These are phyloP conservation scores for Orbilia oligospora DNA, from an alignment of 2,329 filamentous ascomycete genomes.

Conservation along the genomic window DNA sequence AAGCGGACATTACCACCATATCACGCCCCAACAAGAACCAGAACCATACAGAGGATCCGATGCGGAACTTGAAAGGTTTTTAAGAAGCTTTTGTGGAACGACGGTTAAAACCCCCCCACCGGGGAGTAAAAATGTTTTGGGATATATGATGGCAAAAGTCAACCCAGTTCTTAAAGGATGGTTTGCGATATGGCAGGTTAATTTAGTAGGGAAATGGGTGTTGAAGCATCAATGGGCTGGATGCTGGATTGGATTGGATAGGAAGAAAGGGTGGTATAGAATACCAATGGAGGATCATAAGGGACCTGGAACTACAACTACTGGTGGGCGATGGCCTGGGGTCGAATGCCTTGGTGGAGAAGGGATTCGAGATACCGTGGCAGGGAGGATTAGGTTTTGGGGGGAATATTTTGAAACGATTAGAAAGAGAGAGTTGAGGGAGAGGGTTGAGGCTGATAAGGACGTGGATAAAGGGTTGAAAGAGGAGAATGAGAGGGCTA, in stretches of 20 bases:
- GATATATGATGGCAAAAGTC: background rate
- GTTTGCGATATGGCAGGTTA: background rate
- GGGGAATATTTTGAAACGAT: conserved; percentile 26
- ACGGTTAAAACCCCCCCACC: background rate
- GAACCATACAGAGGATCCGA: background rate
- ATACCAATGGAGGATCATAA: conserved; percentile 5
- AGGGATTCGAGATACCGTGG: background rate
- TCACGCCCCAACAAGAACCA: background rate
- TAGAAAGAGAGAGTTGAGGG: conserved; percentile 1
- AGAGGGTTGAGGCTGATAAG: conserved; percentile 5
- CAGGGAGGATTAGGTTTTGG: conserved; percentile 20
- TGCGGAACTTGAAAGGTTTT: background rate
- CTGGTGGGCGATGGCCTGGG: conserved; percentile 9
- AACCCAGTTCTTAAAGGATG: background rate
- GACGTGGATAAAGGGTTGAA: background rate
- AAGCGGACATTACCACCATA: background rate
- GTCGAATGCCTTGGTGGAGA: conserved; percentile 8
- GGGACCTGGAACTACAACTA: conserved; percentile 1
- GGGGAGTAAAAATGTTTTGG: background rate
- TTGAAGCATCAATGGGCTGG: conserved; percentile 8
- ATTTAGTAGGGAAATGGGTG: conserved; percentile 14
- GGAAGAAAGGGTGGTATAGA: conserved; percentile 24
- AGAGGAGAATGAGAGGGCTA: background rate
- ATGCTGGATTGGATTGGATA: conserved; percentile 8
- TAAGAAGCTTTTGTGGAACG: background rate